Evolutionary conservation across 2,329 filamentous ascomycete species (phyloP), one percentile per base, ranked within the genome.

Genomic region (Cyclaneusma minus): DNA sequence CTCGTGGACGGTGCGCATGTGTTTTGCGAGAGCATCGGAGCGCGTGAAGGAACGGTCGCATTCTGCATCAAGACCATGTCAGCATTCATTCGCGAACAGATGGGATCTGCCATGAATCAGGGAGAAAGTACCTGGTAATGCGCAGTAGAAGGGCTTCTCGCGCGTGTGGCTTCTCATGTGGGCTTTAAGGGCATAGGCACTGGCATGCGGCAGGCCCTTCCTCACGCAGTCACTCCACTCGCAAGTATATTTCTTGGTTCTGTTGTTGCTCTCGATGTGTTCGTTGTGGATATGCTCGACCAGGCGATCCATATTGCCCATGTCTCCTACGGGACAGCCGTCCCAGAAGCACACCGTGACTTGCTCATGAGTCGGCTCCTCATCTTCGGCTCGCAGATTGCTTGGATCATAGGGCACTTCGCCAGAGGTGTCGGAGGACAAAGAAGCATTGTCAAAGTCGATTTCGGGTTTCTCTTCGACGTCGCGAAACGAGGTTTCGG

Each of bases 1-100:
- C 50, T 98, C 89, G 58, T 98, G 89, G 19, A 98, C 85, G 10
- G 89, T 95, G 41, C 89, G 79, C 83, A 95, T 95, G 50, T 98
- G 89, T 52, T 98, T 98, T 2, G 87, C 84, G 0, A 98, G 64
- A 8, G 89, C 89, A 44, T 98, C 89, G 13, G 87, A 94, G 37
- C 89, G 68, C 3, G 89, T 98, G 43, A 98, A 98, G 16, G 85
- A 85, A 34, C 87, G 78, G 49, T 98, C 89, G 55, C 89, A 98
- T 66, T 98, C 89, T 92, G 42, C 17, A 24, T 11, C n/a, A n/a
- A n/a, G 3, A 21, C 24, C 5, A 9, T 13, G 6, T 42, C 42
- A 33, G 48, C 39, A 25, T 26, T 35, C 34, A 22, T 7, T 7
- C 9, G 9, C 2, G 13, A 18, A 8, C 11, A 28, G 23, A 23